A percentile compares a stretch with the other conserved stretches of the same genome.
These are phyloP conservation scores for Alternaria sp. DNA, from an alignment of 2,329 filamentous ascomycete genomes.

Conservation along the genomic window DNA sequence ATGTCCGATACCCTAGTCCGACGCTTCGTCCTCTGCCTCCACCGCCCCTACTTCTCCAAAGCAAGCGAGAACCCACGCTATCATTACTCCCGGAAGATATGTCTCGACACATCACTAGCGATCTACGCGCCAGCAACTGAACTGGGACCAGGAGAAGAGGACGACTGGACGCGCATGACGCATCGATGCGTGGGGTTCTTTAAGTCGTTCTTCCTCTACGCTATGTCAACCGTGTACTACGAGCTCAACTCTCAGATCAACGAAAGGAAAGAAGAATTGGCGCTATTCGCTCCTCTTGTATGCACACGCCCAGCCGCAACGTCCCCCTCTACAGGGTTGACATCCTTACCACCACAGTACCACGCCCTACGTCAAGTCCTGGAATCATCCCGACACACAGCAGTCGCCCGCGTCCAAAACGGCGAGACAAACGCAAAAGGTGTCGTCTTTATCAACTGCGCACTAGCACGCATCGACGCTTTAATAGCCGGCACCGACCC, in stretches of 20 bases:
- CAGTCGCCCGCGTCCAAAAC: constrained; percentile 21
- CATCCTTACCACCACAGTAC: constrained; percentile 16
- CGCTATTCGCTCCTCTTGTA: neutral
- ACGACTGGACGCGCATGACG: constrained; percentile 32
- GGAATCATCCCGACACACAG: constrained; percentile 8
- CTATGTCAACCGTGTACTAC: constrained; percentile 29
- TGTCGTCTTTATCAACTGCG: constrained; percentile 23
- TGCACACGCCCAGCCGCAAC: neutral
- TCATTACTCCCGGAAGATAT: constrained; percentile 56
- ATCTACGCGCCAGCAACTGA: constrained; percentile 26
- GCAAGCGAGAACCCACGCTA: constrained; percentile 55
- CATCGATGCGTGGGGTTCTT: constrained; percentile 31
- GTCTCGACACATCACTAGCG: constrained; percentile 48
- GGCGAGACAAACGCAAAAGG: constrained; percentile 39
- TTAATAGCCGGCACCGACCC: constrained; percentile 19
- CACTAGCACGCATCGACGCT: constrained; percentile 34
- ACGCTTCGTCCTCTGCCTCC: constrained; percentile 63
- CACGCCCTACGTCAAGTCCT: constrained; percentile 19
- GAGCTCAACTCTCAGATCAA: constrained; percentile 33
- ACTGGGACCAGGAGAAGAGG: constrained; percentile 10
- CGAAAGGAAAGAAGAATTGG: neutral
- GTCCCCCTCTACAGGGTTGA: neutral
- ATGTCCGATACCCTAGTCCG: constrained; percentile 60
- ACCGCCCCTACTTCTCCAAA: constrained; percentile 56
- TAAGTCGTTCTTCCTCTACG: constrained; percentile 32